Evolutionary conservation across 169 alveolate species (phyloP).

Genomic region (Eimeria acervulina): DNA sequence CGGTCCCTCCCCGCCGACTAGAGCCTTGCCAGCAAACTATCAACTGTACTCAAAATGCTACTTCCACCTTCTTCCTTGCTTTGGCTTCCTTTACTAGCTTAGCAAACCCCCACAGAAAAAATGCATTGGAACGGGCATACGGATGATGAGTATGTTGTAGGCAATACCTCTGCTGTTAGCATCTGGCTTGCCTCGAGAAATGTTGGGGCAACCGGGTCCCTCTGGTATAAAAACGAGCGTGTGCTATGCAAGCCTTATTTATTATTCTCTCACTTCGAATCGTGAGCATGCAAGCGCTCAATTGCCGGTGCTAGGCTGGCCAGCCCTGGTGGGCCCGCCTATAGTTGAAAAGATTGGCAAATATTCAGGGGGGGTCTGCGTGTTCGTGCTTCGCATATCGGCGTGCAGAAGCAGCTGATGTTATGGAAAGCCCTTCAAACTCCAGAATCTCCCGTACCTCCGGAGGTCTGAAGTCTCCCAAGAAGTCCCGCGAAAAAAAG

Average conservation of each 20-base stretch:
- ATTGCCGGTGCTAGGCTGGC: neutral
- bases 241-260: neutral
- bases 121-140: neutral
- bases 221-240: neutral
- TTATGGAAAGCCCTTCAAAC: neutral
- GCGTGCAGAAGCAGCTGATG: neutral
- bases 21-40: neutral
- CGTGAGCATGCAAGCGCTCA: neutral
- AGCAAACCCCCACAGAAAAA: neutral
- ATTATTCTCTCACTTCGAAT: neutral
- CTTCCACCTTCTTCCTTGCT: neutral
- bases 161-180: neutral
- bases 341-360: neutral
- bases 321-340: neutral
- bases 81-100: neutral
- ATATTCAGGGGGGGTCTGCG: neutral
- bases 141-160: neutral
- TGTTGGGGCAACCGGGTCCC: neutral
- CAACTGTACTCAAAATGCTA: neutral
- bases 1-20: neutral
- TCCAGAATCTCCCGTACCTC: neutral
- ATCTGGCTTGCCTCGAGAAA: neutral
- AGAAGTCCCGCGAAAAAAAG: neutral
- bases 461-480: neutral
- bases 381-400: neutral